Conservation (phyloP, 306 rosid species). For the Castanopsis chinensis region DNA sequence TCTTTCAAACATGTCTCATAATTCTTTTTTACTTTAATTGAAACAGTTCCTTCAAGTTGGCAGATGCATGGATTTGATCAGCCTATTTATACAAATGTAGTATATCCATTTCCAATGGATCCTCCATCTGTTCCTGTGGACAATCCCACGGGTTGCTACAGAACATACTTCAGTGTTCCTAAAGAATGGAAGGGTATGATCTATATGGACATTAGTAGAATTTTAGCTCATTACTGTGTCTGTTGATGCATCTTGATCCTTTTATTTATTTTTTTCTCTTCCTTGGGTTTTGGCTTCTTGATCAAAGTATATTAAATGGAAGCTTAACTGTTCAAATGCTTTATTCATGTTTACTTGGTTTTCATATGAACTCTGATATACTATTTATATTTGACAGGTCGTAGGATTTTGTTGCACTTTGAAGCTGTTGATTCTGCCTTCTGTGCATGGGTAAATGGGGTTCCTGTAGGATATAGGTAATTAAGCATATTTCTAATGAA, state of each 20-base stretch:
- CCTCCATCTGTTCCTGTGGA: constrained; percentile 71
- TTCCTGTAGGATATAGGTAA: constrained; percentile 87
- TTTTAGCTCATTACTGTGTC: background rate
- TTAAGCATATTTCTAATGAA: background rate
- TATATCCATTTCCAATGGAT: constrained; percentile 79
- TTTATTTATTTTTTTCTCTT: background rate
- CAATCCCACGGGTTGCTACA: constrained; percentile 96
- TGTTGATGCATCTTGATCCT: background rate
- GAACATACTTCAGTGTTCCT: constrained; percentile 65
- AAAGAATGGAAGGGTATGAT: constrained; percentile 84
- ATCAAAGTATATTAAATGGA: background rate
- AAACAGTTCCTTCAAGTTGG: constrained; percentile 98
- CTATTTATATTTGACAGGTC: constrained; percentile 54
- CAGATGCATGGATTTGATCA: constrained; percentile 86
- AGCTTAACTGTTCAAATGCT: background rate
- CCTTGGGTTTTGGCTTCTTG: background rate
- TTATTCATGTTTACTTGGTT: constrained; percentile 8
- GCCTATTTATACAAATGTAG: constrained; percentile 82
- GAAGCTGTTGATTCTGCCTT: constrained; percentile 99
- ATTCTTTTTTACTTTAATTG: constrained; percentile 25
- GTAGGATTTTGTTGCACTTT: constrained; percentile 87
- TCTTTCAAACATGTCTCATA: constrained; percentile 22
- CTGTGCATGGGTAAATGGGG: constrained; percentile 88
- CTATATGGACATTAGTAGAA: constrained; percentile 1
- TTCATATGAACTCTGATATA: constrained; percentile 4